phyloP scores from a whole-genome alignment of 2,329 filamentous ascomycete species.

The Madurella mycetomatis region DNA sequence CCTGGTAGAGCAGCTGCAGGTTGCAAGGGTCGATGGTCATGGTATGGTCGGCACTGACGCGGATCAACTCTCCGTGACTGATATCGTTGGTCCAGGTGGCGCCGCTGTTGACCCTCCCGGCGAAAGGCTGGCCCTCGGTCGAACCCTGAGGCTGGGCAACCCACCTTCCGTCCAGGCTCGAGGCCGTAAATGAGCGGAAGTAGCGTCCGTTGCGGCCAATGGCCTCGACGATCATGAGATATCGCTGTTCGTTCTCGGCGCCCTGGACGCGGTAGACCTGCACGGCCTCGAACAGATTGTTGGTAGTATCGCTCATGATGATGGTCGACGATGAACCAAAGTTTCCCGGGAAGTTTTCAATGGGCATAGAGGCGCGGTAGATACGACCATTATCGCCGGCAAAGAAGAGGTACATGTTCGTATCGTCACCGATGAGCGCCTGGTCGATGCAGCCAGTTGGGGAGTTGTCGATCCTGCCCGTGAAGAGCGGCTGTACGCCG shows the following conservation, averaged over 20 bases:
- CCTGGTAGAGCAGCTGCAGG: conserved; percentile 62
- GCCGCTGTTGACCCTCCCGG: conserved; percentile 62
- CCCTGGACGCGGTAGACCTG: conserved; percentile 59
- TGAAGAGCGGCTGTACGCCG: conserved; percentile 49
- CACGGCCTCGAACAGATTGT: conserved; percentile 62
- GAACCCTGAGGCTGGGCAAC: conserved; percentile 52
- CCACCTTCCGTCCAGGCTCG: conserved; percentile 53
- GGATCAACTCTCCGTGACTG: conserved; percentile 59
- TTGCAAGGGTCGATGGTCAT: conserved; percentile 61
- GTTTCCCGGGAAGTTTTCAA: conserved; percentile 55
- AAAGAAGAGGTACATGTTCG: conserved; percentile 65
- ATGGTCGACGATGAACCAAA: conserved; percentile 50
- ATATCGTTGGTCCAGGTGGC: conserved; percentile 64
- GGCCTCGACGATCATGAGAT: conserved; percentile 65
- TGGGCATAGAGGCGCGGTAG: conserved; percentile 60
- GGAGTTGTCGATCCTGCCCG: conserved; percentile 47
- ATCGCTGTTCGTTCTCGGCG: conserved; percentile 38
- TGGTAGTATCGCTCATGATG: conserved; percentile 48
- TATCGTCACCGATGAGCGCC: conserved; percentile 57
- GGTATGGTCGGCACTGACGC: conserved; percentile 55
- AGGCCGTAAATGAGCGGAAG: conserved; percentile 63
- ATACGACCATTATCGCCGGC: conserved; percentile 63
- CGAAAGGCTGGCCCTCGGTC: conserved; percentile 56
- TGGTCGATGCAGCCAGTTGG: conserved; percentile 58
- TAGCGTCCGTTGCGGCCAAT: conserved; percentile 55